These are phyloP conservation scores for Phaeotremella skinneri DNA, from an alignment of 768 basidiomycete species.

Conservation along the genomic window DNA sequence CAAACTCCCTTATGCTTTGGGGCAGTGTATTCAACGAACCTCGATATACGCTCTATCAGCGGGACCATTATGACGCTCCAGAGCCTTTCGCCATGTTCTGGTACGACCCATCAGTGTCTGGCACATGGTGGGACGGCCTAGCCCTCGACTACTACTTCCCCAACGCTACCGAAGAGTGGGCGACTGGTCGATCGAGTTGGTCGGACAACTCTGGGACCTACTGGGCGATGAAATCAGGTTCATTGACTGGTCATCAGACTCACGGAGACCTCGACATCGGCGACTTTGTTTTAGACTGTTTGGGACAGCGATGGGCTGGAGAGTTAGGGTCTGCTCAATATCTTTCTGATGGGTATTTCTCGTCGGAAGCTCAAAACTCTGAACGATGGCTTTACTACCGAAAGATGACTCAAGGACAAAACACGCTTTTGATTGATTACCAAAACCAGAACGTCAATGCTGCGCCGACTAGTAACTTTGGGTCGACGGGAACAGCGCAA, in stretches of 20 bases:
- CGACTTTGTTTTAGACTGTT: slow-evolving; percentile 91
- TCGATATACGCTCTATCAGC: slow-evolving; percentile 79
- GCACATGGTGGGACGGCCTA: slow-evolving; percentile 88
- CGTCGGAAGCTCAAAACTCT: slow-evolving; percentile 64
- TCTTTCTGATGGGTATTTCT: slow-evolving; percentile 72
- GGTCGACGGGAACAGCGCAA: slow-evolving; percentile 63
- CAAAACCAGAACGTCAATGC: slow-evolving; percentile 73
- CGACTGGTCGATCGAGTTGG: slow-evolving; percentile 87
- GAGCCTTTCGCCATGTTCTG: slow-evolving; percentile 86
- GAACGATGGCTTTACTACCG: slow-evolving; percentile 89
- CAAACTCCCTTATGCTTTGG: slow-evolving; percentile 81
- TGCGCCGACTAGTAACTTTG: slow-evolving; percentile 62
- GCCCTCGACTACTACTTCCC: slow-evolving; percentile 80
- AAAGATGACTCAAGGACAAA: slow-evolving; percentile 96
- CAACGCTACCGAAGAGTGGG: slow-evolving; percentile 74
- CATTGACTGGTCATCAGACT: slow-evolving; percentile 77
- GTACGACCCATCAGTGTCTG: slow-evolving; percentile 78
- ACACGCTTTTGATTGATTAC: slow-evolving; percentile 74
- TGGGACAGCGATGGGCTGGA: slow-evolving; percentile 91
- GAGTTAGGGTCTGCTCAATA: slow-evolving; percentile 91
- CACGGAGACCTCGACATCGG: slow-evolving; percentile 93
- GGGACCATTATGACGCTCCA: slow-evolving; percentile 72
- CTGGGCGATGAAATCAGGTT: slow-evolving; percentile 85
- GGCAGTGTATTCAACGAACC: slow-evolving; percentile 68
- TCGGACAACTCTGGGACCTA: slow-evolving; percentile 78